Percentiles rank a stretch among this genome's conserved stretches.
phyloP scores from a whole-genome alignment of 2,329 filamentous ascomycete species.

The Botrytis deweyae region DNA sequence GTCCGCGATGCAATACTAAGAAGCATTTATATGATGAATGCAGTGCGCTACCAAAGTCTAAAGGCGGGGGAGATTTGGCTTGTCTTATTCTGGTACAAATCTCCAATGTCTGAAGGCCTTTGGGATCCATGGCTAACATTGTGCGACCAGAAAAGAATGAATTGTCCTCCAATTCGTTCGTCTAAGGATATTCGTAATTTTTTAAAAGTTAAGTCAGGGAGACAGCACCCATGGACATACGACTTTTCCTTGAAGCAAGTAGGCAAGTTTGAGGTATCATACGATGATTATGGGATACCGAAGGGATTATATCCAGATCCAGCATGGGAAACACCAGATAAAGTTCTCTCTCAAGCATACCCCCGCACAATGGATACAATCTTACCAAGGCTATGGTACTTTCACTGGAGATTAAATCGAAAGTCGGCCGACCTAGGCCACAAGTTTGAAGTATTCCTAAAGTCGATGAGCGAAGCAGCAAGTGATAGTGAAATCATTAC shows the following conservation, averaged over 20 bases:
- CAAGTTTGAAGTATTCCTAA: background rate
- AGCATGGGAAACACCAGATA: background rate
- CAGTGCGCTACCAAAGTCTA: fast-evolving
- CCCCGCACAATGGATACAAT: background rate
- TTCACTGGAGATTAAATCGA: background rate
- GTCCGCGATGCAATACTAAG: background rate
- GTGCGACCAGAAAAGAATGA: background rate
- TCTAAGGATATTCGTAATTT: background rate
- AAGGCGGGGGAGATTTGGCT: fast-evolving
- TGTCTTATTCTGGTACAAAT: background rate
- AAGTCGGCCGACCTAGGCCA: background rate
- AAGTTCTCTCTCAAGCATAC: background rate
- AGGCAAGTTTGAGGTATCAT: background rate
- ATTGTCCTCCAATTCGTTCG: constrained; percentile 5
- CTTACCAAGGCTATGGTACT: background rate
- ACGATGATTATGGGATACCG: background rate
- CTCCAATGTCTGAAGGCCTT: background rate
- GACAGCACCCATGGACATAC: background rate
- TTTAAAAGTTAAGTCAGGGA: background rate
- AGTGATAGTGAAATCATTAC: background rate
- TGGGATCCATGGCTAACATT: background rate
- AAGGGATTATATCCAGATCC: background rate
- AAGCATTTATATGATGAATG: background rate
- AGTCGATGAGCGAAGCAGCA: background rate
- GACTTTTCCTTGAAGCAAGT: background rate